Evolutionary conservation across 2,329 filamentous ascomycete genomes (phyloP), one percentile per base, ranked within the genome.

Genomic region (Zasmidium citrigriseum): DNA sequence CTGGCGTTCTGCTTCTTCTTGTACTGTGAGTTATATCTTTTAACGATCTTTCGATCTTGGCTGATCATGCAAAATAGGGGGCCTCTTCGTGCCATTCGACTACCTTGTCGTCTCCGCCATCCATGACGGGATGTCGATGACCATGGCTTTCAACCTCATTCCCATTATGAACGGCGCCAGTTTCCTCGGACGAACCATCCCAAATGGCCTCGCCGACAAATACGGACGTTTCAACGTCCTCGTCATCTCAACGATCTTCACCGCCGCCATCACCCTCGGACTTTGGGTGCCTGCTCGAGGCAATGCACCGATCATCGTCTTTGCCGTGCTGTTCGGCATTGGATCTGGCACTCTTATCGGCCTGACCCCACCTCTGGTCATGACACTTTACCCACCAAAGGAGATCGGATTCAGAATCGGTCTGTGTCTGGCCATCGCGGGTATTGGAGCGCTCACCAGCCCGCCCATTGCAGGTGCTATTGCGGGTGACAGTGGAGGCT

Each of bases 351-450:
- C 84, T 2, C 88, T 86, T 65, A 83, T 89, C 34, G 83, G 83
- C 0, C 75, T 91, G 18, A 78, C 78, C 0, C 86, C 89, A 0
- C 81, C 87, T 0, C 76, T 89, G 14, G 77, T 92, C 21, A 87
- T 87, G 1, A 87, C 91, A 86, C 89, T 51, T 61, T 86, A 84
- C 1, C 86, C 89, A 46, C 82, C 90, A 38, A 78, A 83, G 20
- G 81, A 90, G 70, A 86, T 92, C 34, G 90, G 89, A 14, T 82
- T 86, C 1, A 80, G 89, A 4, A 86, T 82, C 1, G 90, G 90
- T 0, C 81, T 83, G 0, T 79, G 84, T 23, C 89, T 89, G 69
- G 81, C 84, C 16, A 71, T 86, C 48, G 78, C 86, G 55, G 81
- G 85, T 1, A 75, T 91, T 27, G 88, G 86, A 3, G 86, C 85